Base-by-base conservation (phyloP, 179 eudicot genomes). In the Spergularia azorica region DNA sequence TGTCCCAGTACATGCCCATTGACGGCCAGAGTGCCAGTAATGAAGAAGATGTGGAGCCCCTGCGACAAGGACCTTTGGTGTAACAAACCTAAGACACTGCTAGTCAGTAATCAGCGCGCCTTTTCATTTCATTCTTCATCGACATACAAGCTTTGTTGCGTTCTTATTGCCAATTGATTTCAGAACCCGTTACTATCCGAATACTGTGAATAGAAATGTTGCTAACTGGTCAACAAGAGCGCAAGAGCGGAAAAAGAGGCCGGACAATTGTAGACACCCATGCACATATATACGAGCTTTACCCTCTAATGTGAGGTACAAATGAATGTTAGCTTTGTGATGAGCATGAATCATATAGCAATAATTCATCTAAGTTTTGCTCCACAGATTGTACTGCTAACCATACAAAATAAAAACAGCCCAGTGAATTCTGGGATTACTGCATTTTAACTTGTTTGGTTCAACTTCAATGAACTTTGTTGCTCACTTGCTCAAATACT, bases 1-100 rank as follows among this genome's bases (percentile, higher is more conserved):
- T 93, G 97, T 90, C 97, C 16, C 97, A 91, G 71, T 91, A 91
- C 84, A 91, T 93, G 96, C 97, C 97, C 20, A 81, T 93, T 77
- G 97, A 93, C 85, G 88, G 91, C 82, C 97, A 93, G 13, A 2
- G 6, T 14, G 38, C 20, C 5, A 55, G 41, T 13, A 52, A 69
- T 11, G 72, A 59, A 52, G 72, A 69, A 69, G 72, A 69, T 6
- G 72, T 21, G 1, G 72, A 69, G 59, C 72, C 72, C 13, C 60
- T 69, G 26, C 59, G 72, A 69, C 17, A 51, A 32, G 72, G 60
- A 12, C 26, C 72, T 52, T 51, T 39, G 3, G 72, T 69, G 52
- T 69, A 17, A 69, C 6, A 9, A 17, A 66, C 54, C 12, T 18
- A 7, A 6, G 1, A 5, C 21, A 15, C 11, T 15, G 17, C n/a